These are phyloP conservation scores for Cardamine occulta DNA, from an alignment of 345 rosid genomes.

Conservation along the genomic window DNA sequence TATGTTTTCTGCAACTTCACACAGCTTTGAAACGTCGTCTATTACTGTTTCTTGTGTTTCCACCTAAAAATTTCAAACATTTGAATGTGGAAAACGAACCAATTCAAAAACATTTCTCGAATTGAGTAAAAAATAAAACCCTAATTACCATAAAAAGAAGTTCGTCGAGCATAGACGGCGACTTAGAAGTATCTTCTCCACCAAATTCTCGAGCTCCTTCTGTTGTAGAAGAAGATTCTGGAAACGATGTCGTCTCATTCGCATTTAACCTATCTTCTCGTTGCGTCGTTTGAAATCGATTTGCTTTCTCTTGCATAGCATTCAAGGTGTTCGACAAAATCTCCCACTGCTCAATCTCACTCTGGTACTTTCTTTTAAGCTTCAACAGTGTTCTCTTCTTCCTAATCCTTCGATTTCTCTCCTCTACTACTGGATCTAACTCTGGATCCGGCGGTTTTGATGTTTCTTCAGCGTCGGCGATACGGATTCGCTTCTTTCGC, in stretches of 20 bases:
- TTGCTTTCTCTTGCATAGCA: conserved; percentile 55
- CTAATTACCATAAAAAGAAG: conserved; percentile 67
- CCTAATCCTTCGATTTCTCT: conserved; percentile 50
- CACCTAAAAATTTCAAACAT: conserved; percentile 46
- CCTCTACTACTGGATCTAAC: conserved; percentile 50
- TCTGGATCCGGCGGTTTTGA: conserved; percentile 37
- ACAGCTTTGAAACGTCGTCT: conserved; percentile 54
- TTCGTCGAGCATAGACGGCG: conserved; percentile 50
- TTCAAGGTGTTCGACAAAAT: conserved; percentile 59
- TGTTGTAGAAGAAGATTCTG: background rate
- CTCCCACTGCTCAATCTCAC: conserved; percentile 72
- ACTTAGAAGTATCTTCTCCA: conserved; percentile 32
- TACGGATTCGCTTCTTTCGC: conserved; percentile 56
- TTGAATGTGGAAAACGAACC: background rate
- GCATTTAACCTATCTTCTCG: conserved; percentile 27
- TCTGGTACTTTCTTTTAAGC: conserved; percentile 56
- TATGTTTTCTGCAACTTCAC: conserved; percentile 68
- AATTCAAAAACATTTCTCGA: background rate
- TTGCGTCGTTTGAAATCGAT: conserved; percentile 36
- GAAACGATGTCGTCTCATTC: conserved; percentile 33
- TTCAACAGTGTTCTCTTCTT: conserved; percentile 56
- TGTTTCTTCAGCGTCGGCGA: conserved; percentile 28
- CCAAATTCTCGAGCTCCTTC: background rate
- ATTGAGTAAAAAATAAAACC: background rate
- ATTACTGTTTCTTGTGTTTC: conserved; percentile 69